Percentiles rank a stretch among this genome's conserved stretches.
These are phyloP conservation scores for Trichoderma sp. DNA, from an alignment of 2,329 filamentous ascomycete species.

Conservation along the genomic window DNA sequence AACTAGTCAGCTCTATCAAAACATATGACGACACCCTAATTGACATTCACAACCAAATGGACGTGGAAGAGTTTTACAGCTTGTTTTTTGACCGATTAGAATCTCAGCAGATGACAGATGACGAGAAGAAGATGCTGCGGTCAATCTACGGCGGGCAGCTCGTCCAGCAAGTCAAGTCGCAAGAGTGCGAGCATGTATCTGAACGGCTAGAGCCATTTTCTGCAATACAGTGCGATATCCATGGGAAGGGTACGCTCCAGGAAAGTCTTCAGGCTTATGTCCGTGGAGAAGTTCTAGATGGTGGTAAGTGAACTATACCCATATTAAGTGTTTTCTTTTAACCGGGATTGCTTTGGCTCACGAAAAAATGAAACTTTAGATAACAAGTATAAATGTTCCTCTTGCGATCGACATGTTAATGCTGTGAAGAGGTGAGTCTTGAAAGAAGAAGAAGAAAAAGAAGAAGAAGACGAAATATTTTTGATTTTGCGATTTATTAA, in stretches of 20 bases:
- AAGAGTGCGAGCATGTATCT: conserved; percentile 90
- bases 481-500: conserved; percentile 19
- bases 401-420: conserved; percentile 83
- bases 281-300: conserved; percentile 93
- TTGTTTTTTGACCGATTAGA: conserved; percentile 91
- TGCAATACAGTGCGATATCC: conserved; percentile 93
- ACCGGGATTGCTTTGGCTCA: neutral
- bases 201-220: conserved; percentile 88
- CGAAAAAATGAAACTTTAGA: conserved; percentile 48
- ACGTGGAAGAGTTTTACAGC: conserved; percentile 97
- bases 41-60: conserved; percentile 89
- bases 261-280: conserved; percentile 95
- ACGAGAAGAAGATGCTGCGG: conserved; percentile 70
- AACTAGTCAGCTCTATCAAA: conserved; percentile 71
- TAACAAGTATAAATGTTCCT: conserved; percentile 97
- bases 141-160: conserved; percentile 88
- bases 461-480: too few species aligned
- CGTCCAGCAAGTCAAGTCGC: conserved; percentile 92
- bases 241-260: conserved; percentile 77
- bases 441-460: neutral
- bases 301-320: conserved; percentile 48
- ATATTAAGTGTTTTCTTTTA: neutral
- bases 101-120: conserved; percentile 64
- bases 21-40: conserved; percentile 81
- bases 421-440: conserved; percentile 73